Conservation (phyloP, 164 flowering plant genomes). For the Vitis amurensis region DNA sequence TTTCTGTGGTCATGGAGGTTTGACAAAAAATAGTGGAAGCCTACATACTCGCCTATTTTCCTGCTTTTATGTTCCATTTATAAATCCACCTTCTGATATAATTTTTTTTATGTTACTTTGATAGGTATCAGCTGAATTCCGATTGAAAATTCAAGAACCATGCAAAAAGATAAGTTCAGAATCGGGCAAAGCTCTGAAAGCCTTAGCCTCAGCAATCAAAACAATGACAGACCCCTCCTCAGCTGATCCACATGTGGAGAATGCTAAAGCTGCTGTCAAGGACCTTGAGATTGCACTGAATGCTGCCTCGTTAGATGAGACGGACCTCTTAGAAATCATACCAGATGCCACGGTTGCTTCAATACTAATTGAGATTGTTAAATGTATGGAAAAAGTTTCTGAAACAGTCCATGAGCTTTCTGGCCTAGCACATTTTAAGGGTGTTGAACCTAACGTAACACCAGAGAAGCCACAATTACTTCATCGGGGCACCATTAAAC, state of each 20-base stretch:
- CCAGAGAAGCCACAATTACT: slow-evolving; percentile 26
- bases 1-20: too few species aligned
- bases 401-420: slow-evolving; percentile 39
- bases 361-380: slow-evolving; percentile 30
- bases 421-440: slow-evolving; percentile 31
- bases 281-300: slow-evolving; percentile 32
- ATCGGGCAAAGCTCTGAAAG: slow-evolving; percentile 43
- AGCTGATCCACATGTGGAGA: slow-evolving; percentile 22
- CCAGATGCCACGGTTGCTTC: slow-evolving; percentile 43
- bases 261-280: slow-evolving; percentile 27
- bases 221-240: slow-evolving; percentile 33
- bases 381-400: slow-evolving; percentile 33
- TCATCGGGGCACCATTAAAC: slow-evolving; percentile 37
- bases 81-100: neutral
- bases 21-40: too few species aligned
- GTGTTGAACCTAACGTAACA: slow-evolving; percentile 22
- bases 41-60: too few species aligned
- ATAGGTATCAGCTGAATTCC: slow-evolving; percentile 30
- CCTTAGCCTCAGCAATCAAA: slow-evolving; percentile 38
- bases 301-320: slow-evolving; percentile 4
- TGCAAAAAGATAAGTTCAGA: slow-evolving; percentile 42
- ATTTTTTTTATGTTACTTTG: neutral
- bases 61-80: neutral
- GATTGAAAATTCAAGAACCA: slow-evolving; percentile 26
- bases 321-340: slow-evolving; percentile 31